Percentiles rank a stretch among this genome's conserved stretches.
phyloP scores from a whole-genome alignment of 768 basidiomycete genomes.

The Phlegmacium glaucopus region DNA sequence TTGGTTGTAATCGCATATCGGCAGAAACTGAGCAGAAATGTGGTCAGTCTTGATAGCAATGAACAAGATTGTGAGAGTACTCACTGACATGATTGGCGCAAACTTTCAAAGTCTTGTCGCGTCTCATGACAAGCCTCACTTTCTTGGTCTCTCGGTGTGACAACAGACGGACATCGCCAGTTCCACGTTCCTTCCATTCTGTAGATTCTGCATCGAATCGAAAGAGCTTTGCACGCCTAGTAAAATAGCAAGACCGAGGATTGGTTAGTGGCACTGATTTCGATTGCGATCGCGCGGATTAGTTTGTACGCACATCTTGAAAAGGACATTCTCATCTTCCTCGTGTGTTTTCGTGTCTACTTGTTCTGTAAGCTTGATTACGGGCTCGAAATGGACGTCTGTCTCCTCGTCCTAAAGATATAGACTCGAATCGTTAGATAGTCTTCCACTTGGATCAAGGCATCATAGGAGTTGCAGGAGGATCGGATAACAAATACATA shows the following conservation, averaged over 20 bases:
- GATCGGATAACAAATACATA: slow-evolving; percentile 36
- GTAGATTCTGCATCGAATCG: slow-evolving; percentile 73
- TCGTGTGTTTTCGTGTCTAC: slow-evolving; percentile 94
- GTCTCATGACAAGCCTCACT: slow-evolving; percentile 95
- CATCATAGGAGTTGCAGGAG: slow-evolving; percentile 1
- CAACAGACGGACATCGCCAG: slow-evolving; percentile 92
- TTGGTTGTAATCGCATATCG: slow-evolving; percentile 95
- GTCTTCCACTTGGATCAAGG: slow-evolving; percentile 11
- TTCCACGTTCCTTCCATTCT: slow-evolving; percentile 99
- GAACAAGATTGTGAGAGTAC: slow-evolving; percentile 28
- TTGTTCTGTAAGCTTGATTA: slow-evolving; percentile 93
- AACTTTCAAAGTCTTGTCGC: slow-evolving; percentile 99
- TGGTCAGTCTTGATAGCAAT: background rate
- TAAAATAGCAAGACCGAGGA: slow-evolving; percentile 9
- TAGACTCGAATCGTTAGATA: slow-evolving; percentile 15
- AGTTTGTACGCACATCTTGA: slow-evolving; percentile 83
- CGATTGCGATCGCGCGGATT: slow-evolving; percentile 34
- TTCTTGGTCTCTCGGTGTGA: slow-evolving; percentile 88
- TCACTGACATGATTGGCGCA: slow-evolving; percentile 96
- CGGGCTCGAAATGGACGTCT: slow-evolving; percentile 93
- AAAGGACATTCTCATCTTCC: slow-evolving; percentile 88
- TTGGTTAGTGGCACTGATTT: slow-evolving; percentile 24
- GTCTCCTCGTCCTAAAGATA: slow-evolving; percentile 64
- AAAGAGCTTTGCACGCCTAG: slow-evolving; percentile 97
- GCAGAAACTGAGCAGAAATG: slow-evolving; percentile 53